phyloP scores from a whole-genome alignment of 169 alveolate genomes.

The Neospora caninum region DNA sequence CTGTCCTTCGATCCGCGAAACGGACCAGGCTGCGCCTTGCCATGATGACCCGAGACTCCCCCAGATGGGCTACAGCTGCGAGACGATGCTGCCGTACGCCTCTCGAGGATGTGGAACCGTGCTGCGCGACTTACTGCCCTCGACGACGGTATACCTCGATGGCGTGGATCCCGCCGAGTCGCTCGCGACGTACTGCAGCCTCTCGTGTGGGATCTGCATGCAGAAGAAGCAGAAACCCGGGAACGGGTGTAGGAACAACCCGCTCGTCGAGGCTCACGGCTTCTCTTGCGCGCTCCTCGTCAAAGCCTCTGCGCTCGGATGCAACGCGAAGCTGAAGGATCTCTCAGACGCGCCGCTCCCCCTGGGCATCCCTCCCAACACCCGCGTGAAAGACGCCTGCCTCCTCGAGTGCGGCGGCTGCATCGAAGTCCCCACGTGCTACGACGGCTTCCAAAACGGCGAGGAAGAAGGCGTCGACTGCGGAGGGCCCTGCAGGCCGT shows the following conservation, averaged over 20 bases:
- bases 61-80: slow-evolving; percentile 76
- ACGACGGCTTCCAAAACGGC: slow-evolving; percentile 77
- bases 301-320: slow-evolving; percentile 67
- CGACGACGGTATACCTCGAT: slow-evolving; percentile 45
- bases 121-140: slow-evolving; percentile 64
- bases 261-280: slow-evolving; percentile 68
- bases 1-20: slow-evolving; percentile 33
- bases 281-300: slow-evolving; percentile 66
- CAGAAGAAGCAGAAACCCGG: slow-evolving; percentile 10
- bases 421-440: slow-evolving; percentile 73
- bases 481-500: slow-evolving; percentile 80
- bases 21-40: slow-evolving; percentile 59
- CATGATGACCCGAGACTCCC: slow-evolving; percentile 73
- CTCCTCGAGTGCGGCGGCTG: slow-evolving; percentile 69
- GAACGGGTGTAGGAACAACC: slow-evolving; percentile 67
- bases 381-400: slow-evolving; percentile 68
- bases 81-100: slow-evolving; percentile 65
- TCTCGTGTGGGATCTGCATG: slow-evolving; percentile 4
- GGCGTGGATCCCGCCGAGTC: slow-evolving; percentile 12
- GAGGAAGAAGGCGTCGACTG: slow-evolving; percentile 81
- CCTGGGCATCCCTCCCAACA: slow-evolving; percentile 58
- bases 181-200: neutral
- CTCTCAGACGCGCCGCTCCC: slow-evolving; percentile 65
- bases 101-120: slow-evolving; percentile 55
- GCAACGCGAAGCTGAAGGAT: slow-evolving; percentile 65